These are phyloP conservation scores for Sordariomycetes sp. DNA, from an alignment of 2,329 filamentous ascomycete species.

Conservation along the genomic window DNA sequence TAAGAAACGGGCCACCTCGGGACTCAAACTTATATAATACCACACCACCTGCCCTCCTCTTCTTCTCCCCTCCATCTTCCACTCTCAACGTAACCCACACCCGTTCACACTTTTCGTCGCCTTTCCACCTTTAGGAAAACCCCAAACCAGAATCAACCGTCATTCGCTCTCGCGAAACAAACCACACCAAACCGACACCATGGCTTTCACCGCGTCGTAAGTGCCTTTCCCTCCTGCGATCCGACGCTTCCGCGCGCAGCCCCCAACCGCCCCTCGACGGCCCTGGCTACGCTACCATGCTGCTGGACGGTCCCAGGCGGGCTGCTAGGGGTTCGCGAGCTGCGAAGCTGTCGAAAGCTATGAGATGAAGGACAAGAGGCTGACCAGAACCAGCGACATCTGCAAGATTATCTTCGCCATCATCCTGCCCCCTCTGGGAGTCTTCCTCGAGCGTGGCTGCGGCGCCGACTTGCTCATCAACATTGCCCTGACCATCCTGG, in stretches of 20 bases:
- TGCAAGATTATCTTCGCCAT: conserved; percentile 75
- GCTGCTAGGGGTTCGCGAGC: too few species aligned
- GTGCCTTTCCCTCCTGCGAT: conserved; percentile 10
- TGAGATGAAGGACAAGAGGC: not conserved
- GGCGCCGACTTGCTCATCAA: conserved; percentile 84
- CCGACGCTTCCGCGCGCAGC: too few species aligned
- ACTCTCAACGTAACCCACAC: too few species aligned
- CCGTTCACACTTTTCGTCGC: too few species aligned
- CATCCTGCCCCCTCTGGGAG: conserved; percentile 81
- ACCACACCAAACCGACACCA: conserved; percentile 23
- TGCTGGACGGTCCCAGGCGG: too few species aligned
- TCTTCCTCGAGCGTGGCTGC: conserved; percentile 91
- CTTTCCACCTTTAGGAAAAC: not conserved
- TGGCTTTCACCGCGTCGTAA: conserved; percentile 53
- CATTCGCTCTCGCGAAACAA: not conserved
- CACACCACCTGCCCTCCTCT: too few species aligned
- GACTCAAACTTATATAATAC: too few species aligned
- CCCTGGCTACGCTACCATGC: too few species aligned
- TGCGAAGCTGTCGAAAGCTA: too few species aligned
- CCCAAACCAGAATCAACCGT: not conserved
- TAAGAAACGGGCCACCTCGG: too few species aligned
- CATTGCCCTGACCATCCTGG: conserved; percentile 74
- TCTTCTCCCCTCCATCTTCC: too few species aligned
- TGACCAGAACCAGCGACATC: conserved; percentile 32
- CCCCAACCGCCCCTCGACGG: not conserved